phyloP scores from a whole-genome alignment of 148 eudicot genomes.

The Cornus controversa region DNA sequence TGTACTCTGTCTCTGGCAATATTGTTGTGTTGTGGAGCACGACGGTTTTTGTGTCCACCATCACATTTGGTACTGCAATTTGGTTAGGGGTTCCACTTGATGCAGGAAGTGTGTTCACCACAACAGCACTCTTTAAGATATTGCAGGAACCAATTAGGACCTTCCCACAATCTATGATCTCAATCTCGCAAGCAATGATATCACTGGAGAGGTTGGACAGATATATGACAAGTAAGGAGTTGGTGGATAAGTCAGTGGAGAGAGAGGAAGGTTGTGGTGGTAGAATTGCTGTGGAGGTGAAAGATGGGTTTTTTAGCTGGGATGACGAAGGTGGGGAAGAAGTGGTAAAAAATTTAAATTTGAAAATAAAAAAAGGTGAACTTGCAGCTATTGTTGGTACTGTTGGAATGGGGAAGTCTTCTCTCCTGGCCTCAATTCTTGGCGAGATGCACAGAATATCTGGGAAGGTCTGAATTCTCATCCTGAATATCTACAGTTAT shows the following conservation, averaged over 20 bases:
- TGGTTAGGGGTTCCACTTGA: conserved; percentile 61
- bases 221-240: conserved; percentile 74
- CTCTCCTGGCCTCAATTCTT: conserved; percentile 74
- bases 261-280: conserved; percentile 50
- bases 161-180: conserved; percentile 92
- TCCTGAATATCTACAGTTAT: not conserved
- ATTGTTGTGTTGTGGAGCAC: conserved; percentile 80
- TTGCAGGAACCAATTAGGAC: conserved; percentile 87
- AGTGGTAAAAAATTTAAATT: conserved; percentile 47
- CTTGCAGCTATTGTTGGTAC: conserved; percentile 90
- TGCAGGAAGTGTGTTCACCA: conserved; percentile 85
- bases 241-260: conserved; percentile 61
- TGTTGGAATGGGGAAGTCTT: conserved; percentile 93
- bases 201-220: conserved; percentile 70
- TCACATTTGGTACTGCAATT: conserved; percentile 76
- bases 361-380: conserved; percentile 69
- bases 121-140: conserved; percentile 70
- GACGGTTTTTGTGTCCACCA: conserved; percentile 52
- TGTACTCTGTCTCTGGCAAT: conserved; percentile 58
- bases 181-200: conserved; percentile 86
- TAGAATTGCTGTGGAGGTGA: conserved; percentile 57
- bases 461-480: conserved; percentile 58
- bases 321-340: conserved; percentile 66
- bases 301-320: conserved; percentile 78
- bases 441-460: conserved; percentile 89